These are phyloP conservation scores for Cordyceps cateniannulata DNA, from an alignment of 2,329 filamentous ascomycete genomes.

Conservation along the genomic window DNA sequence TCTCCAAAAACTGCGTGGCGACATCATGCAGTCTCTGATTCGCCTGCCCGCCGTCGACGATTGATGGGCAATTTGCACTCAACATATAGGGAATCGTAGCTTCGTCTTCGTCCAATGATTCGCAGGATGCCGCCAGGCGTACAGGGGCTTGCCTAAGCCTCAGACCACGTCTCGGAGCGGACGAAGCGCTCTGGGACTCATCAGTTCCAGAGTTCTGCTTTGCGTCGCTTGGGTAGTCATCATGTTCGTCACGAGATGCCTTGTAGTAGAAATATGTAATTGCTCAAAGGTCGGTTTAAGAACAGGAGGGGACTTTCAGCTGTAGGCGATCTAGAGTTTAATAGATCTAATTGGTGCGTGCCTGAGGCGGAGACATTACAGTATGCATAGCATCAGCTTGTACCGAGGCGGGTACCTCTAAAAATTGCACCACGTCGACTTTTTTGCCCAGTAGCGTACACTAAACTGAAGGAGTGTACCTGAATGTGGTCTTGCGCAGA, in stretches of 20 bases:
- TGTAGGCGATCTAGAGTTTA: not conserved
- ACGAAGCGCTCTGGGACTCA: not conserved
- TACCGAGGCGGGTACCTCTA: no score
- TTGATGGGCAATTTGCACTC: constrained; percentile 10
- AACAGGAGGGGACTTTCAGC: no score
- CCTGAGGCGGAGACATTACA: not conserved
- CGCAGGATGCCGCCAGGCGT: not conserved
- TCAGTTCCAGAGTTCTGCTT: not conserved
- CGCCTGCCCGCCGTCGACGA: constrained; percentile 1
- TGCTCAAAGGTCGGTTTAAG: no score
- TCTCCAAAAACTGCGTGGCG: constrained; percentile 6
- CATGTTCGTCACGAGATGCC: no score
- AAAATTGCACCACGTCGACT: no score
- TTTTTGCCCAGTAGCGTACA: no score
- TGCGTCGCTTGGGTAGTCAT: not conserved
- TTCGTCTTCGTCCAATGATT: constrained; percentile 10
- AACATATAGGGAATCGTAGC: constrained; percentile 10
- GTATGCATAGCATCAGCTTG: no score
- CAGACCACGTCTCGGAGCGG: constrained; percentile 1
- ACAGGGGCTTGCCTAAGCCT: constrained; percentile 7
- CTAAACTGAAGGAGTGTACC: no score
- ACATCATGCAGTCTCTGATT: constrained; percentile 4
- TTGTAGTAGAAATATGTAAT: no score
- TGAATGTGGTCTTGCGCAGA: no score
- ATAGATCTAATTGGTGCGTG: not conserved